These are phyloP conservation scores for Scedosporium minutisporum DNA, from an alignment of 2,329 filamentous ascomycete genomes.

Conservation along the genomic window DNA sequence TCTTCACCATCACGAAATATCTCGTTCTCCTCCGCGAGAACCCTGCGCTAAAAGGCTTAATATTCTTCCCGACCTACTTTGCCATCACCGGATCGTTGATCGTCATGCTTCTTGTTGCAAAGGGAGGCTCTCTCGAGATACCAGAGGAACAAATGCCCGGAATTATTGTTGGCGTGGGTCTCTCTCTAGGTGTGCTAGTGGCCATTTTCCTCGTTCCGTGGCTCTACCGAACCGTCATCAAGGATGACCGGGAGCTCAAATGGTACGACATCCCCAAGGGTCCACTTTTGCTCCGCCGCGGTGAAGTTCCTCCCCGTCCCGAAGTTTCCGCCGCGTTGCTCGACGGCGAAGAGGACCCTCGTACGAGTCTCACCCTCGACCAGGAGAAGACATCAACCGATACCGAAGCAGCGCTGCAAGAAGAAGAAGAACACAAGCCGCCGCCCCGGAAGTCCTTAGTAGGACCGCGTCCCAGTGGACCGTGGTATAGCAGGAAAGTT, in stretches of 20 bases:
- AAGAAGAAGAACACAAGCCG: conserved; percentile 20
- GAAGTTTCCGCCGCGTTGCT: conserved; percentile 21
- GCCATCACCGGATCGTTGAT: conserved; percentile 44
- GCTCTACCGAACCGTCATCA: conserved; percentile 47
- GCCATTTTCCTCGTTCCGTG: conserved; percentile 48
- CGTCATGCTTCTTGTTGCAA: conserved; percentile 52
- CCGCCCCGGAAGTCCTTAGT: conserved; percentile 21
- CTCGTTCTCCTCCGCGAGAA: conserved; percentile 42
- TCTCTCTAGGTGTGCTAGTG: conserved; percentile 36
- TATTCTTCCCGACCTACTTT: conserved; percentile 47
- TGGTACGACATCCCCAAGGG: conserved; percentile 45
- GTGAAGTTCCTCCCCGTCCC: conserved; percentile 30
- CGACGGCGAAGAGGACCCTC: neutral
- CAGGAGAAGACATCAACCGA: conserved; percentile 42
- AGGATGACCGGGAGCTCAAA: conserved; percentile 51
- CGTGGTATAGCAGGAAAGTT: conserved; percentile 31
- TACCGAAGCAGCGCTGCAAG: conserved; percentile 33
- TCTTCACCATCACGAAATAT: conserved; percentile 49
- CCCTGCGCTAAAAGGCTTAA: conserved; percentile 42
- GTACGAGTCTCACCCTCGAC: conserved; percentile 41
- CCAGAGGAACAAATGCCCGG: conserved; percentile 38
- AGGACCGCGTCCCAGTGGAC: conserved; percentile 29
- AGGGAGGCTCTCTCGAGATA: conserved; percentile 38
- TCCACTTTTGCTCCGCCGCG: conserved; percentile 39
- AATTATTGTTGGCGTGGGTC: conserved; percentile 43